A percentile compares a stretch with the other conserved stretches of the same genome.
Evolutionary conservation across 331 rosid species (phyloP).

Genomic region (Pyrus hybrid): DNA sequence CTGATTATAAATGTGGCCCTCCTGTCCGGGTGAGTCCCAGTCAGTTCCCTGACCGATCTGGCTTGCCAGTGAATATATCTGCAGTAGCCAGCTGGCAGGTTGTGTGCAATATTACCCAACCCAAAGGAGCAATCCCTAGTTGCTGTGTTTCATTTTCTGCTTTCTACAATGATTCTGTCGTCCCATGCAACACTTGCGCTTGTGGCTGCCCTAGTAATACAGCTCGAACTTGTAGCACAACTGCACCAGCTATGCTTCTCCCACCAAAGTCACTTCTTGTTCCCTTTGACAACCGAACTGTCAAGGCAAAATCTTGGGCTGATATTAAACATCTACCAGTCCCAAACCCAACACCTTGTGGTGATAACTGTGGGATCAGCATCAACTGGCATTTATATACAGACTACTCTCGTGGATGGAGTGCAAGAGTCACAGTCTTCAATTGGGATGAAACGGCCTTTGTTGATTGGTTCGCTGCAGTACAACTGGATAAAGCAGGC

Average conservation of each 20-base stretch:
- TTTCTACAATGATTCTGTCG: slow-evolving; percentile 76
- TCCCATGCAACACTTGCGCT: slow-evolving; percentile 93
- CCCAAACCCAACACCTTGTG: slow-evolving; percentile 73
- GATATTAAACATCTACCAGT: slow-evolving; percentile 35
- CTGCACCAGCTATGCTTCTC: slow-evolving; percentile 77
- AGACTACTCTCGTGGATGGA: slow-evolving; percentile 81
- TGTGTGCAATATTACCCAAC: slow-evolving; percentile 79
- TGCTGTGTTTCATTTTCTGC: slow-evolving; percentile 96
- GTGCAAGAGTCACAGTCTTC: slow-evolving; percentile 81
- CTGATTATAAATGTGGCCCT: slow-evolving; percentile 72
- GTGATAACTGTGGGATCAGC: slow-evolving; percentile 90
- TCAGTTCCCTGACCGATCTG: slow-evolving; percentile 46
- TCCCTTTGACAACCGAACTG: slow-evolving; percentile 71
- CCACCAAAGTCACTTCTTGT: slow-evolving; percentile 83
- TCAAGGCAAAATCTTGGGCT: slow-evolving; percentile 77
- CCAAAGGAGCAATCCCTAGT: slow-evolving; percentile 40
- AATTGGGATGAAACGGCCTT: slow-evolving; percentile 77
- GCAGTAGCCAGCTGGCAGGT: slow-evolving; percentile 99
- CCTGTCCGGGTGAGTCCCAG: slow-evolving; percentile 76
- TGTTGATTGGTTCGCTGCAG: slow-evolving; percentile 93
- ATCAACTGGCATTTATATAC: slow-evolving; percentile 80
- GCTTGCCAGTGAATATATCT: slow-evolving; percentile 53
- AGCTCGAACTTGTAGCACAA: slow-evolving; percentile 53
- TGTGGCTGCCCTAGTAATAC: slow-evolving; percentile 76
- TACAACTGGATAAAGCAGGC: slow-evolving; percentile 67